Evolutionary conservation across 192 early-diverging fungal species (phyloP), one percentile per base, ranked within the genome.

Genomic region (Coemansia sp.): DNA sequence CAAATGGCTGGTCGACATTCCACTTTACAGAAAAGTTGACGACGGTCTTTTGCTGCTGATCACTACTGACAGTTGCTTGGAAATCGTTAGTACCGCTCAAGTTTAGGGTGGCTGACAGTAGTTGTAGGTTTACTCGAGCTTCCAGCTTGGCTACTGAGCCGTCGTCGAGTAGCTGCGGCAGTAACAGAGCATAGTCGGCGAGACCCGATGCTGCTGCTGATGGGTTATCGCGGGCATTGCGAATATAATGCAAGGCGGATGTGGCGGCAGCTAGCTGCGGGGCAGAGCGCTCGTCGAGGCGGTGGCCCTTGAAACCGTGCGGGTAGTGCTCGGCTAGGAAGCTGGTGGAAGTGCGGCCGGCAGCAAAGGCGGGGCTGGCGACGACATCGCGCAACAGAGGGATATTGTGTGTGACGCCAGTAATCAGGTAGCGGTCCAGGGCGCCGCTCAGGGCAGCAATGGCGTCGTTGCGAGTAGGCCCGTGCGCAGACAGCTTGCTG

Each of bases 321-420:
- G 95, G 95, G 75, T 96, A 98, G 67, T 96, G 92, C 78, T 95
- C 91, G 10, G 90, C 89, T 68, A 98, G 84, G 82, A 95, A 96
- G 52, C 90, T 87, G 31, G 96, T 98, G 8, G 91, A 89, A 70
- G 93, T 89, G 66, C 87, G 89, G 39, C 96, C 96, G 1, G 79
- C 64, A 29, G 61, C 74, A 78, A 97, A 98, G 31, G 89, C 86
- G 11, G 87, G 75, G 71, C 90, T 90, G 34, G 85, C 80, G 58
- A 95, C 78, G 34, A 98, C 94, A 64, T 95, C 94, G 38, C 94
- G 91, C 73, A 98, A 81, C 9, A 98, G 86, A 16, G 96, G 94
- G 40, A 98, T 93, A 78, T 98, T 98, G 86, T 96, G 94, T 3
- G 93, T 96, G 18, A 98, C 96, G 70, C 95, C 96, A 74, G 93